Evolutionary conservation across 1,139 yeast genomes (phyloP), one percentile per base, ranked within the genome.

Genomic region (Candida sp.): DNA sequence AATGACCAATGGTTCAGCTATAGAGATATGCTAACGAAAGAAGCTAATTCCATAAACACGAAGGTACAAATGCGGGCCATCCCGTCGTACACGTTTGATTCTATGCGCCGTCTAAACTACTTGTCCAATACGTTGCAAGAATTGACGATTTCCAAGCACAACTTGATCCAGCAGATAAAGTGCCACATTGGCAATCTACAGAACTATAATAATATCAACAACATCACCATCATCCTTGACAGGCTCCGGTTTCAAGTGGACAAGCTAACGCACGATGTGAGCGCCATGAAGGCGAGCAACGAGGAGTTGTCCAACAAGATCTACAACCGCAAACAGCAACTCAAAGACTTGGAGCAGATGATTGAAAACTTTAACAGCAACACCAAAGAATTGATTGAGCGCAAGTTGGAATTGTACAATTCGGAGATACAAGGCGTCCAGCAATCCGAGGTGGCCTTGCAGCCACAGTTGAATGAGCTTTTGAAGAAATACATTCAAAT

Each of bases 11-110:
- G 62, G 48, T 72, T 65, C 51, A 63, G 69, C 2, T 48, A 63
- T 11, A 54, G 60, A 5, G 54, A 55, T 7, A 49, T 56, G 52
- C 31, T 50, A 23, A 38, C 7, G 32, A 38, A 31, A 50, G 33
- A 17, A 7, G 25, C 34, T 23, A 28, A 17, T 32, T 26, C 4
- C 3, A 5, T 7, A 11, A 8, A 4, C 6, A 8, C 22, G 3
- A 30, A 12, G 6, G 23, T 22, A 17, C 35, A 12, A 12, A n/a
- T 12, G 25, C 57, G 54, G 42, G 50, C 43, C 43, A 44, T 50
- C 3, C 47, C 50, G 1, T 72, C 78, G 3, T 75, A 76, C 53
- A 57, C 71, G 3, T 70, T 71, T 50, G 80, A 77, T 53, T 57
- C 68, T 8, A 66, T 75, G 5, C 62, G 81, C 43, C 63, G 74